These are phyloP conservation scores for Aspergillus sp. DNA, from an alignment of 2,329 filamentous ascomycete species.

Conservation along the genomic window DNA sequence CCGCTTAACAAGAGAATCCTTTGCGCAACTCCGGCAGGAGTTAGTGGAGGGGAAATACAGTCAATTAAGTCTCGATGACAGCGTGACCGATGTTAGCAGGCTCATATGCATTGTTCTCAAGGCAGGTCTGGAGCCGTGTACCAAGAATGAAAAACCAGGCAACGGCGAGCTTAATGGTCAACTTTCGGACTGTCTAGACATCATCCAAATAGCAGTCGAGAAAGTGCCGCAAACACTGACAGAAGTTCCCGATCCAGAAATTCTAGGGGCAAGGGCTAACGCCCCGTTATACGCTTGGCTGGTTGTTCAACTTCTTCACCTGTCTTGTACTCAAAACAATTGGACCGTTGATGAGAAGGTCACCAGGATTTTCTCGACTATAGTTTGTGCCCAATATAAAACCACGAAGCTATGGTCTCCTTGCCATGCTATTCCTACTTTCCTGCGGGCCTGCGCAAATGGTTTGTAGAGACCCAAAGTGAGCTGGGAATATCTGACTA, in stretches of 20 bases:
- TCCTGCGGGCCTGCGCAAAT: conserved; percentile 35
- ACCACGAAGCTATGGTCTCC: conserved; percentile 29
- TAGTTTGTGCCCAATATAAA: conserved; percentile 34
- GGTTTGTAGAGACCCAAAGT: conserved; percentile 32
- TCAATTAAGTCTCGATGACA: conserved; percentile 57
- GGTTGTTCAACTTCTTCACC: conserved; percentile 51
- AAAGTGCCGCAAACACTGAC: conserved; percentile 69
- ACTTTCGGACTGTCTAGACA: conserved; percentile 68
- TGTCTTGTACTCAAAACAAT: conserved; percentile 46
- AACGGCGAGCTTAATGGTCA: conserved; percentile 41
- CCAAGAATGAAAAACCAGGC: conserved; percentile 63
- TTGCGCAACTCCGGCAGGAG: conserved; percentile 71
- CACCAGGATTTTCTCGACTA: conserved; percentile 35
- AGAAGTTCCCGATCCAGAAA: conserved; percentile 63
- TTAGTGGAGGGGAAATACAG: conserved; percentile 51
- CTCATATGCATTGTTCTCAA: conserved; percentile 81
- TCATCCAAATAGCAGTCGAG: conserved; percentile 71
- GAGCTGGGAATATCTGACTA: conserved; percentile 11
- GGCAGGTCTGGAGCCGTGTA: conserved; percentile 65
- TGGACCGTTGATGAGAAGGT: conserved; percentile 41
- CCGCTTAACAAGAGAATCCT: conserved; percentile 68
- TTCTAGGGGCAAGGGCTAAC: conserved; percentile 49
- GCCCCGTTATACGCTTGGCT: conserved; percentile 57
- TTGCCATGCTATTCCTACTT: conserved; percentile 29
- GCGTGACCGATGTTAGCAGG: conserved; percentile 76